Conservation (phyloP, 1,284 basidiomycete species). For the Fistulinella cinereoalba region DNA sequence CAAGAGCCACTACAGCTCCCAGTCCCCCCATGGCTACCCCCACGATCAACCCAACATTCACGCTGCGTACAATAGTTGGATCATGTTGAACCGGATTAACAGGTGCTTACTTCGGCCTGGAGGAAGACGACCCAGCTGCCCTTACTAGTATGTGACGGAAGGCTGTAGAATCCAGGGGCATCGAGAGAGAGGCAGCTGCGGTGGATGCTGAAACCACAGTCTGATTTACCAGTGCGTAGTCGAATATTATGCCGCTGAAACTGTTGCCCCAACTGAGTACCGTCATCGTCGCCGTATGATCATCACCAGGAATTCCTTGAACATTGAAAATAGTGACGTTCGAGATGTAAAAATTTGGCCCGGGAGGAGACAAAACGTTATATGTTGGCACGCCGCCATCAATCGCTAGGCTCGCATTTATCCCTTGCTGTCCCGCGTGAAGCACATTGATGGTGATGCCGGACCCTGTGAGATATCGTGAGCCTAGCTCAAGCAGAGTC, state of each 20-base stretch:
- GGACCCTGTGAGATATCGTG: conserved; percentile 12
- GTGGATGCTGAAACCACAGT: not conserved
- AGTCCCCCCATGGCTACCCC: not conserved
- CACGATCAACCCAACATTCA: not conserved
- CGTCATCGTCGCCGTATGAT: conserved; percentile 13
- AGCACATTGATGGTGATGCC: conserved; percentile 19
- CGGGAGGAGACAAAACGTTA: conserved; percentile 8
- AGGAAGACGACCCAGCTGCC: not conserved
- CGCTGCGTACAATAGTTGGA: not conserved
- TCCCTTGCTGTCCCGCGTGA: conserved; percentile 15
- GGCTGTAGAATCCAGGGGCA: not conserved
- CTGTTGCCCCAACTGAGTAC: conserved; percentile 10
- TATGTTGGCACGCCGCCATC: conserved; percentile 9
- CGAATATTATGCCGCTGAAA: conserved; percentile 14
- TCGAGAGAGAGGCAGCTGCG: not conserved
- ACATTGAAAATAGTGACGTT: conserved; percentile 18
- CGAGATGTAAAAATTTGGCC: conserved; percentile 4
- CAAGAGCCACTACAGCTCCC: no score
- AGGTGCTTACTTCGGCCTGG: not conserved
- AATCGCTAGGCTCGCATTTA: conserved; percentile 14
- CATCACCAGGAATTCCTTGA: conserved; percentile 11
- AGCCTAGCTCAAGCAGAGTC: not conserved
- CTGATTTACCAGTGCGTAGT: conserved; percentile 6
- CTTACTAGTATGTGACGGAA: not conserved
- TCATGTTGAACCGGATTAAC: not conserved